Percentiles rank a stretch among this genome's conserved stretches.
Evolutionary conservation across 208 protist species (phyloP).

Genomic region (Leishmania arabica): DNA sequence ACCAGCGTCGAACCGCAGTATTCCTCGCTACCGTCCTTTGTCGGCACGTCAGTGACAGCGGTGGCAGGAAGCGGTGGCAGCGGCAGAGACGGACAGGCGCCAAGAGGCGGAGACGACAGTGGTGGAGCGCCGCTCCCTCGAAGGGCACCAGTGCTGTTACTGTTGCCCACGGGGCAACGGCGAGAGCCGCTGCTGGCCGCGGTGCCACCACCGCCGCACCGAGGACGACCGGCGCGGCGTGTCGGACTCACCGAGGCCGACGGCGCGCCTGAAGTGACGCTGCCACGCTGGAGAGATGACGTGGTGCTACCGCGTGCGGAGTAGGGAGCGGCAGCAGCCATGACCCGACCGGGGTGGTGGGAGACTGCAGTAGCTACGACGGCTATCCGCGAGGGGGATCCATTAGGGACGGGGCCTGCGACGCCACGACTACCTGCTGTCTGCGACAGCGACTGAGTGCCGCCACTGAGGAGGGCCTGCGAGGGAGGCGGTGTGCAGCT

Average conservation of each 20-base stretch:
- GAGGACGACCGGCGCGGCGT: conserved; percentile 10
- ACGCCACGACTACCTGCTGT: neutral
- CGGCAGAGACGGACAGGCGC: neutral
- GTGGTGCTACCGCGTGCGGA: conserved; percentile 29
- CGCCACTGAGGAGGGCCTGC: neutral
- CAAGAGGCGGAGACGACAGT: conserved; percentile 1
- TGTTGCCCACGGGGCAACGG: conserved; percentile 1
- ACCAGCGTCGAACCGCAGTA: neutral
- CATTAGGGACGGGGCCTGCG: neutral
- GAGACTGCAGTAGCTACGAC: neutral
- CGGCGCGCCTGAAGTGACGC: conserved; percentile 10
- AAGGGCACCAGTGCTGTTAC: neutral
- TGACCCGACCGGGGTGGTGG: neutral
- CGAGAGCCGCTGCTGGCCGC: conserved; percentile 5
- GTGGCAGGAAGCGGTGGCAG: no score
- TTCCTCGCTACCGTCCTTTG: neutral
- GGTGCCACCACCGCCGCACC: neutral
- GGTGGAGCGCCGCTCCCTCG: conserved; percentile 3
- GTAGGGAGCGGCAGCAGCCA: neutral
- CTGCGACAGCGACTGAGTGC: neutral
- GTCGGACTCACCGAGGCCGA: conserved; percentile 25
- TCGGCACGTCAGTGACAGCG: neutral
- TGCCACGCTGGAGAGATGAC: conserved; percentile 27
- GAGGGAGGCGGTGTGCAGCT: conserved; percentile 10
- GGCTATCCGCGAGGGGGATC: conserved; percentile 8